Conservation (phyloP, 2,329 filamentous ascomycete genomes). For the Didymella lethalis region DNA sequence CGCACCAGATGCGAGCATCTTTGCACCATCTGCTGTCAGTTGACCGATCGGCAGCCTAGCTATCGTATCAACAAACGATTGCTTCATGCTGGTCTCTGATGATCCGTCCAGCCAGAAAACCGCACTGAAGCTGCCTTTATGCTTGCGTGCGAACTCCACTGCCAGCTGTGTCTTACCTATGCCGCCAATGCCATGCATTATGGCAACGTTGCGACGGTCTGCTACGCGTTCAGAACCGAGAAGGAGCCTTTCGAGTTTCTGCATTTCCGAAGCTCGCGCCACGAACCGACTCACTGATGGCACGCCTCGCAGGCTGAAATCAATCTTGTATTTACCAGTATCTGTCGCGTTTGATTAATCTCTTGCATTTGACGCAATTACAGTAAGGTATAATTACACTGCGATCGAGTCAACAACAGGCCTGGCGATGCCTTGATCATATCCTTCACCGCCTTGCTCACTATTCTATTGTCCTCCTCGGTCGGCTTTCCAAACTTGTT, state of each 20-base stretch:
- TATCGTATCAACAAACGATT: constrained; percentile 17
- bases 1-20: not conserved
- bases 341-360: not conserved
- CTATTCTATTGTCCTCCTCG: too few species aligned
- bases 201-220: not conserved
- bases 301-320: not conserved
- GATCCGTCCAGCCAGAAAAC: constrained; percentile 12
- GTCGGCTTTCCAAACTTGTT: constrained; percentile 32
- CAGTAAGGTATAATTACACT: not conserved
- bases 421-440: not conserved
- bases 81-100: constrained; percentile 20
- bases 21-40: constrained; percentile 20
- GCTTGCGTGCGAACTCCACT: not conserved
- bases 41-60: constrained; percentile 13
- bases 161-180: constrained; percentile 21
- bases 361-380: not conserved
- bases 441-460: too few species aligned
- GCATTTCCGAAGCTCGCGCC: not conserved
- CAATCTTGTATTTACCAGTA: not conserved
- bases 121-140: not conserved
- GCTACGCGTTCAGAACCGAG: not conserved
- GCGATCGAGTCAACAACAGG: not conserved
- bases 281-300: not conserved
- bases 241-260: not conserved
- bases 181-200: constrained; percentile 5